phyloP scores from a whole-genome alignment of 352 stramenopile genomes.

The Phytophthora podocarpi region DNA sequence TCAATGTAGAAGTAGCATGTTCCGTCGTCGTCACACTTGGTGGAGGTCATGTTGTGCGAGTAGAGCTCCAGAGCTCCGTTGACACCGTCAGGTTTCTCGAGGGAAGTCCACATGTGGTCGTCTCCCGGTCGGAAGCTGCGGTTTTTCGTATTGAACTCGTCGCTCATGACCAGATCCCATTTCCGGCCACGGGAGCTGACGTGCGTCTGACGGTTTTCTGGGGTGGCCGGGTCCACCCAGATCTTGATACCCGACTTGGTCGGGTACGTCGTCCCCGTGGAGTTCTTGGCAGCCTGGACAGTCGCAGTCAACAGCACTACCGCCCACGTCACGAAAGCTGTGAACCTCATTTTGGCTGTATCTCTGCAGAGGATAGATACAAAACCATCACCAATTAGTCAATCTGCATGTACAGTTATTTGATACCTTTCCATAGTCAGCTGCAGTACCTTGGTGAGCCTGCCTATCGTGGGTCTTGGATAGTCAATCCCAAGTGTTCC shows the following conservation, averaged over 20 bases:
- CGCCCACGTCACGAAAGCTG: conserved; percentile 14
- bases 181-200: conserved; percentile 42
- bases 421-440: too few relatives aligned
- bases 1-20: conserved; percentile 65
- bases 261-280: conserved; percentile 25
- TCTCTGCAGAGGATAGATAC: not conserved
- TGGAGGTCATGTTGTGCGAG: conserved; percentile 77
- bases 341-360: conserved; percentile 19
- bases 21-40: conserved; percentile 44
- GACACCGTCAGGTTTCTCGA: conserved; percentile 94
- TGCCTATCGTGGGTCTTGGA: conserved; percentile 4
- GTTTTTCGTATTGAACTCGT: conserved; percentile 93
- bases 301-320: conserved; percentile 16
- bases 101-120: conserved; percentile 94
- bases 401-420: not conserved
- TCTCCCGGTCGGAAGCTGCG: conserved; percentile 90
- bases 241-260: conserved; percentile 40
- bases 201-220: conserved; percentile 40
- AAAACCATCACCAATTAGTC: not conserved
- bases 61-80: conserved; percentile 92
- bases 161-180: conserved; percentile 90
- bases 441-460: conserved; percentile 7
- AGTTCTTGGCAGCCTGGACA: conserved; percentile 12
- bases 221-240: conserved; percentile 72
- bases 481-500: conserved; percentile 16